Conservation (phyloP, 768 basidiomycete species). For the Lentinula sp. region DNA sequence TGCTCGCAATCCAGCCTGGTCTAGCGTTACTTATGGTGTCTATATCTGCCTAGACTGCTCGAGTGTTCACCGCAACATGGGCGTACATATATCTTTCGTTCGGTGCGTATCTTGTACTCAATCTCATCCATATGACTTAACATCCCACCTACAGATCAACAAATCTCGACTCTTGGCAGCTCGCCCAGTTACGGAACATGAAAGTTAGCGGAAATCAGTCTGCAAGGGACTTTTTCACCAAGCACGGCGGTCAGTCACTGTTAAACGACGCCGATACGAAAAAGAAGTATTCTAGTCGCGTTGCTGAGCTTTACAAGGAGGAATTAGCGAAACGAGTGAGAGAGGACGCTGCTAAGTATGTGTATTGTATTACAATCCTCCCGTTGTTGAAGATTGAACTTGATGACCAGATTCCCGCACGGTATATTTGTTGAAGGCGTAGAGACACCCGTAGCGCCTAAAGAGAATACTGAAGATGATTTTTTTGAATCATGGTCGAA, state of each 20-base stretch:
- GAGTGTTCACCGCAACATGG: slow-evolving; percentile 90
- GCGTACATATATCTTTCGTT: slow-evolving; percentile 97
- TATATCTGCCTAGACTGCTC: slow-evolving; percentile 99
- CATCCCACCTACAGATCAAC: slow-evolving; percentile 61
- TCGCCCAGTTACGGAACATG: slow-evolving; percentile 88
- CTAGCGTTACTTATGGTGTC: slow-evolving; percentile 91
- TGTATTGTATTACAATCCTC: background rate
- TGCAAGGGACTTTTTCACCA: slow-evolving; percentile 84
- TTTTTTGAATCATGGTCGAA: slow-evolving; percentile 99
- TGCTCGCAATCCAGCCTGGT: slow-evolving; percentile 97
- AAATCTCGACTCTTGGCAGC: slow-evolving; percentile 93
- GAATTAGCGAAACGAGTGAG: slow-evolving; percentile 76
- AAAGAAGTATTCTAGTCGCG: slow-evolving; percentile 82
- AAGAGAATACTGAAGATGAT: slow-evolving; percentile 67
- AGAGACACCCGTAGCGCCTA: slow-evolving; percentile 37
- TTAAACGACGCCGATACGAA: slow-evolving; percentile 73
- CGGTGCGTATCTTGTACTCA: slow-evolving; percentile 44
- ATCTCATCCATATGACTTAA: background rate
- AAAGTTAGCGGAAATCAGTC: slow-evolving; percentile 92
- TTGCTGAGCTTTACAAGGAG: slow-evolving; percentile 88
- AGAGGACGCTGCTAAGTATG: slow-evolving; percentile 68
- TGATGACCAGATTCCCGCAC: slow-evolving; percentile 55
- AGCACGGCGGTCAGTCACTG: slow-evolving; percentile 72
- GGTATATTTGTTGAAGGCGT: slow-evolving; percentile 83
- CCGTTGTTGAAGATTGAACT: background rate